Base-by-base conservation (phyloP, 2,329 filamentous ascomycete species). In the Curvularia lunata region DNA sequence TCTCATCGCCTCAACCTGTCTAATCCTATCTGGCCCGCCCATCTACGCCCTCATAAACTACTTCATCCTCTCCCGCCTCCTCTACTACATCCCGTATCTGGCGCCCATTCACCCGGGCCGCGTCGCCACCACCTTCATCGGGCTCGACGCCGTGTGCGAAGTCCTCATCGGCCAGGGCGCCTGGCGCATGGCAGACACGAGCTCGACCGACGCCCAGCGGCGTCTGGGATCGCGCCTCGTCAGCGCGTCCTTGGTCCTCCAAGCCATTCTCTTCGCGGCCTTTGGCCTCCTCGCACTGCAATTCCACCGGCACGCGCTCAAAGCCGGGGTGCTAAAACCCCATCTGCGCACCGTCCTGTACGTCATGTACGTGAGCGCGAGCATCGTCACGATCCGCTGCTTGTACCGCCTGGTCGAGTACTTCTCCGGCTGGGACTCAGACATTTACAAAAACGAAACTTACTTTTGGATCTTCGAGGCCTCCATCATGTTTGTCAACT, bases 11-110 rank as follows among this genome's bases (percentile, higher is more conserved):
- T 76, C 76, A n/a, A 72, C 70, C 16, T 75, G 80, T 0, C 69
- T 80, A 6, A 72, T 79, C 34, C 69, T 79, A 66, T 74, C 69
- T 6, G 73, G 74, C 49, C 81, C 78, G 46, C 87, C 87, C 0
- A 77, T 89, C 4, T 83, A 88, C 40, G 85, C 86, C 51, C 79
- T 86, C 3, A 81, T 84, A 54, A 87, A 88, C 67, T 88, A 88
- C 72, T 82, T 86, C 64, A 81, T 87, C 54, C 81, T 89, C 23
- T 83, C 83, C 2, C 82, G 85, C 4, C 78, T 86, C 12, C 78
- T 89, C 19, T 84, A 84, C 70, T 89, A 88, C 71, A 79, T 86
- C 2, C 86, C 86, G 0, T 85, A 87, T 67, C 79, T 84, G 55
- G 80, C 85, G 0, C 85, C 85, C 0, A 79, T 86, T 32, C 83